Percentiles rank a stretch among this genome's conserved stretches.
Evolutionary conservation across 306 rosid genomes (phyloP).

Genomic region (Corylus heterophylla): DNA sequence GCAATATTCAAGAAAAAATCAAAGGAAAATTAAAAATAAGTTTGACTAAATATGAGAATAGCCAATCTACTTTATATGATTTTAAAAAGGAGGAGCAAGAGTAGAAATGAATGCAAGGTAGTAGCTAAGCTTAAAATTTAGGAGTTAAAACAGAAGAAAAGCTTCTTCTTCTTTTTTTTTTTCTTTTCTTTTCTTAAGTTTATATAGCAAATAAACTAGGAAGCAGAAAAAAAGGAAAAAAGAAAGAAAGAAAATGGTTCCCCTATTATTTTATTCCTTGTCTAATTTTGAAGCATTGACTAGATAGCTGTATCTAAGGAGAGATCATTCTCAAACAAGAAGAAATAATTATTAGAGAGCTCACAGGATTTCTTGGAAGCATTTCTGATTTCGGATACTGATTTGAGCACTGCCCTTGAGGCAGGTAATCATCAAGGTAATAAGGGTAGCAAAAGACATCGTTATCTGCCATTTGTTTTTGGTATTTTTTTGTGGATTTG

Average conservation of each 20-base stretch:
- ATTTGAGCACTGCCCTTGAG: constrained; percentile 37
- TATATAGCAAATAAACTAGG: background rate
- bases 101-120: background rate
- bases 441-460: constrained; percentile 60
- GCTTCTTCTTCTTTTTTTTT: no score
- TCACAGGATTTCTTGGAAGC: constrained; percentile 50
- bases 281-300: constrained; percentile 6
- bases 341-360: constrained; percentile 26
- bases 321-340: background rate
- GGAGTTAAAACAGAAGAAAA: background rate
- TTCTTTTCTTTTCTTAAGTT: background rate
- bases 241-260: constrained; percentile 7
- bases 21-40: background rate
- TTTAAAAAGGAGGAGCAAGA: background rate
- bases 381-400: constrained; percentile 37
- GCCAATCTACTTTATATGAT: background rate
- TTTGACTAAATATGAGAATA: background rate
- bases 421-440: constrained; percentile 43
- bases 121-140: background rate
- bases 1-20: constrained; percentile 32
- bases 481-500: background rate
- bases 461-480: constrained; percentile 42
- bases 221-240: background rate
- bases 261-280: background rate
- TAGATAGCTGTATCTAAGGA: no score